Evolutionary conservation across 2,329 filamentous ascomycete genomes (phyloP), one percentile per base, ranked within the genome.

Genomic region (Didymella exigua): DNA sequence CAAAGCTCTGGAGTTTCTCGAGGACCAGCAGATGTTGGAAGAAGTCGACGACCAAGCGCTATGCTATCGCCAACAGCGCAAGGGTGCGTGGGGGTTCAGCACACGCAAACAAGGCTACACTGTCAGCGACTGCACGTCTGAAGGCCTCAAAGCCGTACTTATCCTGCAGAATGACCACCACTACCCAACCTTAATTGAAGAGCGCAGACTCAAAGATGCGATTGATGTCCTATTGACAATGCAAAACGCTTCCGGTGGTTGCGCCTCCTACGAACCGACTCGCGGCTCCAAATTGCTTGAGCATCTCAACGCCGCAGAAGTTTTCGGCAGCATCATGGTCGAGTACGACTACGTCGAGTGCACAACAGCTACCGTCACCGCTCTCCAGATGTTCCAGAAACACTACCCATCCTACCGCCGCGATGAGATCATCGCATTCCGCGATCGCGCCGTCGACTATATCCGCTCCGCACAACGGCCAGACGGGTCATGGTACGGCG

Each of bases 271-370:
- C 73, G 95, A 99, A 71, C 85, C 85, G 1, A 89, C 88, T 1
- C 86, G 95, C 23, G 93, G 89, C 2, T 89, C 90, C 9, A 82
- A 89, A 62, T 85, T 84, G 62, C 75, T 98, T 62, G 95, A 99
- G 75, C 82, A 87, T 73, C 84, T 99, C 37, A 99, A 99, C 69
- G 93, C 93, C 0, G 95, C 95, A 1, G 95, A 99, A 73, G 93
- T 99, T 0, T 99, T 99, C 74, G 93, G 91, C 13, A 85, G 88
- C 18, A 99, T 99, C 77, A 99, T 99, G 95, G 89, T 99, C 49
- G 93, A 98, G 71, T 99, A 99, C 74, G 91, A 96, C 73, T 98
- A 99, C 70, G 92, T 93, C 0, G 95, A 99, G 75, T 99, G 95
- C 79, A 99, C 95, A 0, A 98, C 95, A 2, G 93, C 95, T 0